These are phyloP conservation scores for Acer saccharum DNA, from an alignment of 345 rosid genomes.

Conservation along the genomic window DNA sequence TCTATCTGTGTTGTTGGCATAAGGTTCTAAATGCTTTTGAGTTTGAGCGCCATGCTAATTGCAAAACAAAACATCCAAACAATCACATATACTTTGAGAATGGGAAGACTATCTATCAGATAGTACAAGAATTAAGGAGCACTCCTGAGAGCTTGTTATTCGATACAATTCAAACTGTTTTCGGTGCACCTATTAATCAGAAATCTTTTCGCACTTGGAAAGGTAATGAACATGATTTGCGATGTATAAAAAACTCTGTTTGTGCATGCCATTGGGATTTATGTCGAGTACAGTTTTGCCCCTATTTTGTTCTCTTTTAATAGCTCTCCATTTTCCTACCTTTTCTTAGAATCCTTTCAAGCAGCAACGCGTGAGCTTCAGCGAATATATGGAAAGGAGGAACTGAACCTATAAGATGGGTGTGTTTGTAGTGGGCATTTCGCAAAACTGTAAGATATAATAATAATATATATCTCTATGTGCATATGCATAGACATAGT, in stretches of 20 bases:
- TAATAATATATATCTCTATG: conserved; percentile 3
- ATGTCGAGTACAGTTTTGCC: neutral
- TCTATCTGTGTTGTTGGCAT: conserved; percentile 10
- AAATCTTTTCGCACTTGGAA: conserved; percentile 93
- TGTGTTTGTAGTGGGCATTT: neutral
- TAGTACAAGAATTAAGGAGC: conserved; percentile 87
- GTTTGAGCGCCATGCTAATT: conserved; percentile 89
- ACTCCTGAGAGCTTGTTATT: conserved; percentile 73
- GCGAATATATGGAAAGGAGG: conserved; percentile 85
- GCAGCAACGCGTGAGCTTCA: conserved; percentile 94
- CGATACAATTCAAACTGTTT: conserved; percentile 73
- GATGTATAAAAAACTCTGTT: neutral
- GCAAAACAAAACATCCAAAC: conserved; percentile 96
- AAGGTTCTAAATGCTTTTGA: conserved; percentile 89
- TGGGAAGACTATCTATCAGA: conserved; percentile 93
- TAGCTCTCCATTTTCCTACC: neutral
- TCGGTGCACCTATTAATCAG: conserved; percentile 87
- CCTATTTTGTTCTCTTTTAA: neutral
- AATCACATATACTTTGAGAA: conserved; percentile 91
- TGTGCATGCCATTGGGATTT: neutral
- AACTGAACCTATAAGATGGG: conserved; percentile 40
- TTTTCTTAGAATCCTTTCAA: conserved; percentile 70
- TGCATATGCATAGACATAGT: conserved; percentile 17
- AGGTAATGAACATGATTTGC: conserved; percentile 41
- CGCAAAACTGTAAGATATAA: conserved; percentile 10